Evolutionary conservation across 257 asterid species (phyloP).

Genomic region (Petrea volubilis): DNA sequence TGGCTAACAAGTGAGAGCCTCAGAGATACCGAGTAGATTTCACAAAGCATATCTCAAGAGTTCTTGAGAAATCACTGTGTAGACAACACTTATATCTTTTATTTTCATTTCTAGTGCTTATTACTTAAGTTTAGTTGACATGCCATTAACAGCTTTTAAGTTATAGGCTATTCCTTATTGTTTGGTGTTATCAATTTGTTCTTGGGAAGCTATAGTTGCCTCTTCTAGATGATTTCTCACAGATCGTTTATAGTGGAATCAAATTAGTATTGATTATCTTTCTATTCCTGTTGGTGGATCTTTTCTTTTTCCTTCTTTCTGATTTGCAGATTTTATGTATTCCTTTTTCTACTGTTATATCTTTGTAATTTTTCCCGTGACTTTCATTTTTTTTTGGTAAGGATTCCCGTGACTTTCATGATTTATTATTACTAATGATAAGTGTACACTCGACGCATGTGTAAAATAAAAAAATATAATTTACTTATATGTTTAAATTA

Average conservation of each 20-base stretch:
- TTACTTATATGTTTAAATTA: too few species aligned
- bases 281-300: not conserved
- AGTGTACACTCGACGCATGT: too few species aligned
- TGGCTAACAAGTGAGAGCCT: conserved; percentile 84
- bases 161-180: conserved; percentile 47
- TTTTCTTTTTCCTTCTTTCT: not conserved
- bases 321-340: not conserved
- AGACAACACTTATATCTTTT: conserved; percentile 27
- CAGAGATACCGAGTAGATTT: conserved; percentile 51
- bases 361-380: not conserved
- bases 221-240: not conserved
- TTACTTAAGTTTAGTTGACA: conserved; percentile 33
- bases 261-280: not conserved
- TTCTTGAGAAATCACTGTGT: conserved; percentile 34
- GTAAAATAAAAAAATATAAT: too few species aligned
- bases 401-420: not conserved
- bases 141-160: conserved; percentile 30
- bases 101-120: conserved; percentile 10
- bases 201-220: conserved; percentile 4
- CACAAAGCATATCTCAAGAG: conserved; percentile 29
- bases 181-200: conserved; percentile 13
- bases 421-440: too few species aligned
- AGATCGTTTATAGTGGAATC: not conserved
- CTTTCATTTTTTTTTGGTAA: too few species aligned
- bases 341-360: not conserved